Evolutionary conservation across 2,329 filamentous ascomycete genomes (phyloP).

Genomic region (Aspergillus sp.): DNA sequence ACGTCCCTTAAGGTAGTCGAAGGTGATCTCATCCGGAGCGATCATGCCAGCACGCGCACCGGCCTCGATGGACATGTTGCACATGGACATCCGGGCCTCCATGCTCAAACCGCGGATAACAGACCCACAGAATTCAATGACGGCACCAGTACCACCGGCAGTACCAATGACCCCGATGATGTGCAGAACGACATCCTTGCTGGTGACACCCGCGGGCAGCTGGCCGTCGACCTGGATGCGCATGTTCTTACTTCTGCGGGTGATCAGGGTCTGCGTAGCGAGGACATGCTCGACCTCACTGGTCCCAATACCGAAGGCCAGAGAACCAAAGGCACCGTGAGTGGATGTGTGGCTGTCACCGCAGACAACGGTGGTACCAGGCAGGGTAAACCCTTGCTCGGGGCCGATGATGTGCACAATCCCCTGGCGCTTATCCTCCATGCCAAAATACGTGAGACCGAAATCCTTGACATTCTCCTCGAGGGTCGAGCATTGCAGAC

Average conservation of each 20-base stretch:
- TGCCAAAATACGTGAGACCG: slow-evolving; percentile 91
- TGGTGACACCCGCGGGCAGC: slow-evolving; percentile 81
- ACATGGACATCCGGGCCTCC: slow-evolving; percentile 98
- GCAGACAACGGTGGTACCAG: slow-evolving; percentile 92
- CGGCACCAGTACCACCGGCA: slow-evolving; percentile 84
- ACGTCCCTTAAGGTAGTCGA: slow-evolving; percentile 86
- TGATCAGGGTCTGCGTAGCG: slow-evolving; percentile 90
- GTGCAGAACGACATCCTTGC: slow-evolving; percentile 90
- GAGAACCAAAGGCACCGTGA: slow-evolving; percentile 88
- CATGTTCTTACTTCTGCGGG: slow-evolving; percentile 97
- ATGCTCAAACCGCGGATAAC: slow-evolving; percentile 85
- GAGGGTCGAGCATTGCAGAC: slow-evolving; percentile 86
- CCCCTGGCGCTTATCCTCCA: slow-evolving; percentile 91
- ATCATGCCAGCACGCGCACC: slow-evolving; percentile 96
- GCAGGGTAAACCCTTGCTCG: slow-evolving; percentile 96
- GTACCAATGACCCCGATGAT: slow-evolving; percentile 92
- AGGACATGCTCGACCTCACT: slow-evolving; percentile 98
- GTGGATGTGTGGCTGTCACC: slow-evolving; percentile 98
- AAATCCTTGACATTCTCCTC: slow-evolving; percentile 98
- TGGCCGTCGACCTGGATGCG: slow-evolving; percentile 89
- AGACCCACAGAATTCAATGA: slow-evolving; percentile 96
- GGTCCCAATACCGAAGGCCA: slow-evolving; percentile 95
- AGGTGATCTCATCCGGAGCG: slow-evolving; percentile 86
- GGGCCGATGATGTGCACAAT: slow-evolving; percentile 98
- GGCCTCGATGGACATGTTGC: slow-evolving; percentile 98